A percentile compares a stretch with the other conserved stretches of the same genome.
phyloP scores from a whole-genome alignment of 495 filamentous ascomycete genomes.

The Trichoderma erinaceum region DNA sequence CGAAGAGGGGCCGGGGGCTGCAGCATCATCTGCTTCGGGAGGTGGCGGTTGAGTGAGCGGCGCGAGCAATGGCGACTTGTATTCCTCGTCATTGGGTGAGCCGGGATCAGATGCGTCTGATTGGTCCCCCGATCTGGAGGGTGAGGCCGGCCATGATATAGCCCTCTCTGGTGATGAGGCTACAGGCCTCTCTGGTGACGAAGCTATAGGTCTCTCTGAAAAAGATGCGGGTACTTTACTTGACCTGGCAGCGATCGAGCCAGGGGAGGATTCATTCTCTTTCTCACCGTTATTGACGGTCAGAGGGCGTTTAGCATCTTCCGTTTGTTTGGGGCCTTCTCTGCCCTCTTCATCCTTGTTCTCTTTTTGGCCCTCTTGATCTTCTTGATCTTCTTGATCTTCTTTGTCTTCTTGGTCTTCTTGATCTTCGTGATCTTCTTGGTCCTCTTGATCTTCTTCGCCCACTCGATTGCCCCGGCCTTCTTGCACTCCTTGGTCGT shows the following conservation, averaged over 20 bases:
- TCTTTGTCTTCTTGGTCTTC: not conserved
- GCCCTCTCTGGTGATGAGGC: not conserved
- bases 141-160: conserved; percentile 22
- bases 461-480: too few species aligned
- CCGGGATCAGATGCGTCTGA: not conserved
- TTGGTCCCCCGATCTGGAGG: not conserved
- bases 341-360: not conserved
- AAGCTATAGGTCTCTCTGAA: conserved; percentile 5
- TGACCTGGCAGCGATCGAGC: not conserved
- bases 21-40: not conserved
- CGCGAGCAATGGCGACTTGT: not conserved
- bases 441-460: not conserved
- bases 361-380: not conserved
- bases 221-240: not conserved
- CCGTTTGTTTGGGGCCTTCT: not conserved
- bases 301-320: not conserved
- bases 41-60: not conserved
- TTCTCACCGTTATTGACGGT: not conserved
- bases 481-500: not conserved
- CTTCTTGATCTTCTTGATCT: not conserved
- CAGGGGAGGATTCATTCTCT: not conserved
- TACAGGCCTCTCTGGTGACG: conserved; percentile 9
- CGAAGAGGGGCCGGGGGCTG: not conserved
- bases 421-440: not conserved
- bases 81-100: not conserved